Evolutionary conservation across 2,329 filamentous ascomycete species (phyloP), one percentile per base, ranked within the genome.

Genomic region (Microsporum audouinii): DNA sequence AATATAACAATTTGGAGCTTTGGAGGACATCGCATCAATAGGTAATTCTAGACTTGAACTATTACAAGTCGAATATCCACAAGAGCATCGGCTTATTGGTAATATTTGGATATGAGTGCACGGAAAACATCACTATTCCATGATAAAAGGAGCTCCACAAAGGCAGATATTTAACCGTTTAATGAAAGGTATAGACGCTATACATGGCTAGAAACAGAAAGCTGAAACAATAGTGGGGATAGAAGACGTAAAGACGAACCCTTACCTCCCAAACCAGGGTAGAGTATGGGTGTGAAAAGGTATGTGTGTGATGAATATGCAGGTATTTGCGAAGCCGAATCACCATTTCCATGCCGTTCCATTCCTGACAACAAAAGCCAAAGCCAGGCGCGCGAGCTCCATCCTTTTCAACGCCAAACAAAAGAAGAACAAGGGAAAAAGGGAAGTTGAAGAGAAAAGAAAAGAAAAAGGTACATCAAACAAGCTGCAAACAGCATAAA

Each of bases 401-500:
- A 17, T 55, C 49, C 49, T 55, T 55, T 55, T 55, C 31, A 55
- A 55, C 49, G 49, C 49, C 49, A 31, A 55, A 55, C n/a, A 55
- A 10, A 55, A 10, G 49, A 36, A 36, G 7, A 55, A 8, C 29
- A 27, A 33, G 31, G 49, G 8, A 23, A 36, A 31, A 10, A 27
- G 4, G 17, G 45, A 49, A 49, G 39, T 43, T 43, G 23, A 34
- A 31, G 23, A 31, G 5, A 31, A 17, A 36, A 17, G 8, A 34
- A 34, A 34, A 34, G 12, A 17, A 2, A 55, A 55, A 36, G n/a
- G 12, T 34, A 53, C 31, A 36, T 17, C 14, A 27, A 17, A 55
- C 31, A 55, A 12, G 5, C 31, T 55, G 49, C 31, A 27, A 7
- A 5, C 33, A 17, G 31, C 2, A 55, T 55, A 17, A 43, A 3